Conservation (phyloP, 2,329 filamentous ascomycete genomes). For the Fusarium clavum region DNA sequence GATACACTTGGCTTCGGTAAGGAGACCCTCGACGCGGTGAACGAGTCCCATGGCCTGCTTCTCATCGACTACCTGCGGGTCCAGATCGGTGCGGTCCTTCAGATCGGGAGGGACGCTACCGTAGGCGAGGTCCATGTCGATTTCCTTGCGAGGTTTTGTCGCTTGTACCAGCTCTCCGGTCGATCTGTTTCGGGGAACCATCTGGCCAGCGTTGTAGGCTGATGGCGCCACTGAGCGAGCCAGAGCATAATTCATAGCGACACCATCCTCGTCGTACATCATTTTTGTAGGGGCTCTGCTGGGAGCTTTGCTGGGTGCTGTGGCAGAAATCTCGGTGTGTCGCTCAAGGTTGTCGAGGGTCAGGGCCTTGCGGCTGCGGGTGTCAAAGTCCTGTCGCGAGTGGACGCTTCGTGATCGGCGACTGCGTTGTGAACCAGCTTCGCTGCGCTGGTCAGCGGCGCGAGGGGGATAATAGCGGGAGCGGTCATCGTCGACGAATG, state of each 20-base stretch:
- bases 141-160: slow-evolving; percentile 58
- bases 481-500: slow-evolving; percentile 47
- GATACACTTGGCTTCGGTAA: slow-evolving; percentile 89
- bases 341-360: slow-evolving; percentile 66
- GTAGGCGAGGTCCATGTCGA: slow-evolving; percentile 94
- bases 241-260: slow-evolving; percentile 55
- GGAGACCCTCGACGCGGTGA: slow-evolving; percentile 77
- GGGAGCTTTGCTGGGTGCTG: slow-evolving; percentile 59
- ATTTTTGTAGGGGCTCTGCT: slow-evolving; percentile 56
- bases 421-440: slow-evolving; percentile 58
- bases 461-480: slow-evolving; percentile 53
- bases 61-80: slow-evolving; percentile 64
- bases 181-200: slow-evolving; percentile 54
- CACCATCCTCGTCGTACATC: slow-evolving; percentile 55
- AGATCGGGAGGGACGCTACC: slow-evolving; percentile 82
- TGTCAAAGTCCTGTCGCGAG: slow-evolving; percentile 47
- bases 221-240: slow-evolving; percentile 45
- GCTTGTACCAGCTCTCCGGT: slow-evolving; percentile 52
- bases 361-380: slow-evolving; percentile 55
- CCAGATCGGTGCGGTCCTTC: slow-evolving; percentile 60
- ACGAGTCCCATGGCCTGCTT: slow-evolving; percentile 71
- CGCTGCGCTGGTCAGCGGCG: slow-evolving; percentile 49
- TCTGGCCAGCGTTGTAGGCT: slow-evolving; percentile 40
- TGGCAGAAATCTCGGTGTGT: slow-evolving; percentile 64
- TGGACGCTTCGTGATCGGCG: slow-evolving; percentile 54